Conservation (phyloP, 2,329 filamentous ascomycete species). For the Bisporella sp. region DNA sequence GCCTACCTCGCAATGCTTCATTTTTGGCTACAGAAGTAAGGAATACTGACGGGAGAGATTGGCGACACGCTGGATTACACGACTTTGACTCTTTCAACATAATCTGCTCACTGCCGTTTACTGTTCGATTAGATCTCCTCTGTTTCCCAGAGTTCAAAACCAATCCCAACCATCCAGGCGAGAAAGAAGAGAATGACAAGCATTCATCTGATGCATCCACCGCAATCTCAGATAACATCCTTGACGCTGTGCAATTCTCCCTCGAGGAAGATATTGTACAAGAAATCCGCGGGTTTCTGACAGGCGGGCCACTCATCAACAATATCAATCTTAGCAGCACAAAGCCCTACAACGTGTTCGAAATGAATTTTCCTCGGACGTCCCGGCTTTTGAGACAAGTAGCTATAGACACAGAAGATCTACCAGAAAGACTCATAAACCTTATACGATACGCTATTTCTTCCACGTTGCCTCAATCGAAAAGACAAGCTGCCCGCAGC, state of each 20-base stretch:
- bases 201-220: not conserved
- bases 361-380: no score
- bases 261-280: slow-evolving; percentile 3
- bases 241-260: slow-evolving; percentile 6
- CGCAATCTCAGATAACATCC: not conserved
- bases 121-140: slow-evolving; percentile 3
- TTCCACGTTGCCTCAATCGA: no score
- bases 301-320: not conserved
- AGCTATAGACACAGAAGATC: no score
- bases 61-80: not conserved
- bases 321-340: slow-evolving; percentile 1
- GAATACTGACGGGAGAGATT: no score
- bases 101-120: slow-evolving; percentile 2
- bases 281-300: slow-evolving; percentile 3
- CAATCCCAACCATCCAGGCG: not conserved
- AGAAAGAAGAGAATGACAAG: not conserved
- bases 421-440: no score
- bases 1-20: no score
- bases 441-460: no score
- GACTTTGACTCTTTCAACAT: slow-evolving; percentile 8
- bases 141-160: not conserved
- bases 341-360: no score
- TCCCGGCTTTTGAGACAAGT: no score
- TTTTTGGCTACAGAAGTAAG: no score
- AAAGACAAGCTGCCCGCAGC: no score